A percentile compares a stretch with the other conserved stretches of the same genome.
phyloP scores from a whole-genome alignment of 2,329 filamentous ascomycete species.

The Talaromyces sp. region DNA sequence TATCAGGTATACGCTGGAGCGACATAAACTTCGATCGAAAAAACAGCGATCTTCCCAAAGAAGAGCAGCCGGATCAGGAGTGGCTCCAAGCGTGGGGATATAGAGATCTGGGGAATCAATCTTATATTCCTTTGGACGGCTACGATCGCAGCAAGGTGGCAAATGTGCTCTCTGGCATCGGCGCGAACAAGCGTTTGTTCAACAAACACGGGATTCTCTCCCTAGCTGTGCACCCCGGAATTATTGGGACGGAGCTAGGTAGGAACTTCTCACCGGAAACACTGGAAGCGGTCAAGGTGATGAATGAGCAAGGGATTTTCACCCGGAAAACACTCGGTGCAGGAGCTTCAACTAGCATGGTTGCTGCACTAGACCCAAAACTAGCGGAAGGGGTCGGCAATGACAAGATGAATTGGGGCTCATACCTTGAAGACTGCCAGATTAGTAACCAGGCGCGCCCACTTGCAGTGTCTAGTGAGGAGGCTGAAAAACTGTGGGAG shows the following conservation, averaged over 20 bases:
- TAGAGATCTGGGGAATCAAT: background rate
- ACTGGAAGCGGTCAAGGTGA: background rate
- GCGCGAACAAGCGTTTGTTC: constrained; percentile 22
- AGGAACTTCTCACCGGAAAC: background rate
- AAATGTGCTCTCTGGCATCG: constrained; percentile 41
- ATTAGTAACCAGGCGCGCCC: constrained; percentile 26
- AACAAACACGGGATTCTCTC: constrained; percentile 18
- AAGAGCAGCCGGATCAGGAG: constrained; percentile 24
- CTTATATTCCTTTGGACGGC: constrained; percentile 11
- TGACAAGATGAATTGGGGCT: constrained; percentile 25
- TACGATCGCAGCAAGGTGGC: constrained; percentile 38
- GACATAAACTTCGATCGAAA: constrained; percentile 29
- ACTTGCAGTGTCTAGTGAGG: constrained; percentile 20
- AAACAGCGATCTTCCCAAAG: constrained; percentile 13
- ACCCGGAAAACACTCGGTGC: constrained; percentile 36
- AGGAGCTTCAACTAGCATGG: constrained; percentile 40
- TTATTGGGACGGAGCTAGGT: constrained; percentile 5
- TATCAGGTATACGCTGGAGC: constrained; percentile 28
- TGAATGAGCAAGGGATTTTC: background rate
- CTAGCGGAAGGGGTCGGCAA: constrained; percentile 19
- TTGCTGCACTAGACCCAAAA: constrained; percentile 43
- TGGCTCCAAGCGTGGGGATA: constrained; percentile 9
- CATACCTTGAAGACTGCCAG: constrained; percentile 41
- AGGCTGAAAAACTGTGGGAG: constrained; percentile 43
- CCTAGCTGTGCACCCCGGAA: constrained; percentile 25